These are phyloP conservation scores for Penicillium thymicola DNA, from an alignment of 2,329 filamentous ascomycete genomes.

Conservation along the genomic window DNA sequence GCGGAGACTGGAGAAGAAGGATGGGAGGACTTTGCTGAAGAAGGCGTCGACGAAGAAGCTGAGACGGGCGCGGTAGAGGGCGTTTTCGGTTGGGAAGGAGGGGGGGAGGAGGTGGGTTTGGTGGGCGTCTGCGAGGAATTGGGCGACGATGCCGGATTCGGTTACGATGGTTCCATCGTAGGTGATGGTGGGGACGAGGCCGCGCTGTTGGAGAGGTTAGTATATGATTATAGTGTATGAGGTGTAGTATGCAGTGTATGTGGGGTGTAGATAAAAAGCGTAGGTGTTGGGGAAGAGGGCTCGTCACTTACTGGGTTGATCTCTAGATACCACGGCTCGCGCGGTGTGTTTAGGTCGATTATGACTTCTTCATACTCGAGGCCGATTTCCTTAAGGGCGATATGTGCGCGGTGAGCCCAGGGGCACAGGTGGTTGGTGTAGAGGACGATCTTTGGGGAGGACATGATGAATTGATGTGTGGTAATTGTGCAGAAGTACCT, in stretches of 20 bases:
- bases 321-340: constrained; percentile 69
- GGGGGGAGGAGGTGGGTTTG: constrained; percentile 64
- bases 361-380: constrained; percentile 67
- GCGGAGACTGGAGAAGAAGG: constrained; percentile 48
- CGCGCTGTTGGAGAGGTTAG: constrained; percentile 47
- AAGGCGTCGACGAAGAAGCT: constrained; percentile 71
- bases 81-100: constrained; percentile 50
- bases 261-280: not conserved
- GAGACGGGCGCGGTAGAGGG: constrained; percentile 64
- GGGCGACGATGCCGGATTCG: constrained; percentile 67
- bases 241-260: no score
- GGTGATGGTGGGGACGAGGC: constrained; percentile 68
- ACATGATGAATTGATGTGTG: constrained; percentile 21
- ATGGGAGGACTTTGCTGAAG: constrained; percentile 57
- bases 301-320: constrained; percentile 61
- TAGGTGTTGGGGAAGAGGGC: not conserved
- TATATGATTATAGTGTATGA: not conserved
- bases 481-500: constrained; percentile 10
- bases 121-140: constrained; percentile 68
- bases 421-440: constrained; percentile 71
- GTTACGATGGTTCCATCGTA: constrained; percentile 69
- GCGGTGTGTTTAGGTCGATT: constrained; percentile 67
- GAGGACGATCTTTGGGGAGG: constrained; percentile 55
- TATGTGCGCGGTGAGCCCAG: constrained; percentile 73
- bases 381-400: constrained; percentile 63